Conservation (phyloP, 179 eudicot species). For the Nepenthes alata region DNA sequence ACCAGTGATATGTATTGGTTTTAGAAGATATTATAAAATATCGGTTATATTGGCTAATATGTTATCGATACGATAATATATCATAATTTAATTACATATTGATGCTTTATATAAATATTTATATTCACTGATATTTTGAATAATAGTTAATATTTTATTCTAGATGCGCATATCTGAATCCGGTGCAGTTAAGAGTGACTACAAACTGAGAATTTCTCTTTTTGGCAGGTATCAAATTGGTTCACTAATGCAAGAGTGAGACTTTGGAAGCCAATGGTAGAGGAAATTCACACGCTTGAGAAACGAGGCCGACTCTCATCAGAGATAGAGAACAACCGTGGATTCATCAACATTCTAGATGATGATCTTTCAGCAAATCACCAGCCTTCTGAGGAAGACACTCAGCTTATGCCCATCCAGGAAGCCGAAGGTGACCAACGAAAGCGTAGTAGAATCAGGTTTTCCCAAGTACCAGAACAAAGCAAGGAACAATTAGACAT, state of each 20-base stretch:
- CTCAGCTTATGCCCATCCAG: constrained; percentile 11
- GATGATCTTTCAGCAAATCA: constrained; percentile 13
- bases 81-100: too few relatives aligned
- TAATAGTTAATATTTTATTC: too few relatives aligned
- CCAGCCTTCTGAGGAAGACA: constrained; percentile 19
- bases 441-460: constrained; percentile 22
- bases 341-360: constrained; percentile 9
- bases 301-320: constrained; percentile 25
- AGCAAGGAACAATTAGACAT: constrained; percentile 16
- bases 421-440: constrained; percentile 13
- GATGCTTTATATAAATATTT: too few relatives aligned
- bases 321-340: constrained; percentile 13
- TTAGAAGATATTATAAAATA: too few relatives aligned
- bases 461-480: constrained; percentile 11
- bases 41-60: too few relatives aligned
- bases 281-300: constrained; percentile 37
- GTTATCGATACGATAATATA: too few relatives aligned
- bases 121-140: too few relatives aligned
- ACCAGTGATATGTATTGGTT: too few relatives aligned
- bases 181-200: too few relatives aligned
- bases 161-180: too few relatives aligned
- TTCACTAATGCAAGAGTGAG: constrained; percentile 41
- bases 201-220: not conserved
- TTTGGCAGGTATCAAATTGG: constrained; percentile 38
- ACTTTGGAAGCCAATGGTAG: constrained; percentile 46